phyloP scores from a whole-genome alignment of 2,329 filamentous ascomycete genomes.

The Arthroderma sp. region DNA sequence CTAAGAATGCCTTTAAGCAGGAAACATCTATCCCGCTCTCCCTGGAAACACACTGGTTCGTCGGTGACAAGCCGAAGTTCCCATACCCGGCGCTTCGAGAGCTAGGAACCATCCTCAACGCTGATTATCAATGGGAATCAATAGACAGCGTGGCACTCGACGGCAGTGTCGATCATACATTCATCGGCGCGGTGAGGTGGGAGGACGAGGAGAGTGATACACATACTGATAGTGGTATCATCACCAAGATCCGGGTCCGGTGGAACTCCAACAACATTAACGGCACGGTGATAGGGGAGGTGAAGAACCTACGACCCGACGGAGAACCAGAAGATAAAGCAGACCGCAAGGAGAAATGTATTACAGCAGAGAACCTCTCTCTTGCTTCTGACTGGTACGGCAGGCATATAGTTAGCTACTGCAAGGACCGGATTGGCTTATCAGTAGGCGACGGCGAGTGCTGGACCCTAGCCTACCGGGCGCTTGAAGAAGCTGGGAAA shows the following conservation, averaged over 20 bases:
- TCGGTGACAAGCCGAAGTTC: slow-evolving; percentile 18
- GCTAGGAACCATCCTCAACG: slow-evolving; percentile 7
- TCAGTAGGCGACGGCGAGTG: slow-evolving; percentile 30
- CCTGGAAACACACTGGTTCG: slow-evolving; percentile 24
- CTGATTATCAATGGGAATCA: slow-evolving; percentile 14
- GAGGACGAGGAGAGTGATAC: slow-evolving; percentile 17
- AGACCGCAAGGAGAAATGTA: slow-evolving; percentile 16
- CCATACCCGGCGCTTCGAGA: slow-evolving; percentile 13
- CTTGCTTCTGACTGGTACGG: slow-evolving; percentile 19
- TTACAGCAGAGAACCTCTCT: slow-evolving; percentile 17
- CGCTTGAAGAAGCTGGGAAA: slow-evolving; percentile 19
- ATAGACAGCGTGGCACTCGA: slow-evolving; percentile 11
- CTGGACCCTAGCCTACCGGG: slow-evolving; percentile 28
- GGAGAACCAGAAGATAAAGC: background rate
- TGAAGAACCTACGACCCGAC: slow-evolving; percentile 16
- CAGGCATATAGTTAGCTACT: slow-evolving; percentile 22
- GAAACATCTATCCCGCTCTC: slow-evolving; percentile 18
- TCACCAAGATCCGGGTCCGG: slow-evolving; percentile 25
- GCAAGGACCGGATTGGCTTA: slow-evolving; percentile 19
- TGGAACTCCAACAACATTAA: slow-evolving; percentile 26
- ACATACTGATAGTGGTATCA: background rate
- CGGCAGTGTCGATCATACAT: slow-evolving; percentile 12
- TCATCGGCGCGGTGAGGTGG: slow-evolving; percentile 23
- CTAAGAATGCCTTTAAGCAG: background rate
- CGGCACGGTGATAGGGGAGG: slow-evolving; percentile 22